phyloP scores from a whole-genome alignment of 1,139 yeast species.

The Suzukiozyma palmioleophila region DNA sequence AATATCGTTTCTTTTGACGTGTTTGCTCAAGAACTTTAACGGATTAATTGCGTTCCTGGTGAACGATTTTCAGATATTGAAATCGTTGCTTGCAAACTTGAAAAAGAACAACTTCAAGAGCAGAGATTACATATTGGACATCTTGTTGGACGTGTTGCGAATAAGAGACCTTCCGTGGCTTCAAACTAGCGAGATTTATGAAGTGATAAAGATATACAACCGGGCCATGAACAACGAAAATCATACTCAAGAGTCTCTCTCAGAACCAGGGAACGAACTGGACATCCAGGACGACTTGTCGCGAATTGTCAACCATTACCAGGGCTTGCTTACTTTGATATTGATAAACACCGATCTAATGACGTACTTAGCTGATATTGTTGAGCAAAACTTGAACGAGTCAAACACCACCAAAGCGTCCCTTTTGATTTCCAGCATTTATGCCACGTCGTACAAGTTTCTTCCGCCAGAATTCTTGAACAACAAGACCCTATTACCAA shows the following conservation, averaged over 20 bases:
- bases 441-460: constrained; percentile 49
- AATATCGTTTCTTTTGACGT: constrained; percentile 57
- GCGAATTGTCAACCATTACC: constrained; percentile 49
- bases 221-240: constrained; percentile 3
- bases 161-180: constrained; percentile 63
- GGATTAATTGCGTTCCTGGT: constrained; percentile 70
- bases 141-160: constrained; percentile 63
- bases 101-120: constrained; percentile 52
- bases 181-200: constrained; percentile 29
- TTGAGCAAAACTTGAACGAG: constrained; percentile 45
- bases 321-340: constrained; percentile 53
- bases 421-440: constrained; percentile 57
- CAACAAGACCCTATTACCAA: constrained; percentile 13
- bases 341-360: constrained; percentile 56
- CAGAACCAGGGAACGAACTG: constrained; percentile 2
- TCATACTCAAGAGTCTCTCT: too few relatives aligned
- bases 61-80: constrained; percentile 53
- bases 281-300: constrained; percentile 11
- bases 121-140: constrained; percentile 64
- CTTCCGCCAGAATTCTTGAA: constrained; percentile 39
- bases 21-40: constrained; percentile 66
- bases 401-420: constrained; percentile 57
- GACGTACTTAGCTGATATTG: constrained; percentile 41
- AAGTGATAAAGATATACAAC: constrained; percentile 16
- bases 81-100: constrained; percentile 59